phyloP scores from a whole-genome alignment of 805 yeast genomes.

The Huiozyma sinensis region DNA sequence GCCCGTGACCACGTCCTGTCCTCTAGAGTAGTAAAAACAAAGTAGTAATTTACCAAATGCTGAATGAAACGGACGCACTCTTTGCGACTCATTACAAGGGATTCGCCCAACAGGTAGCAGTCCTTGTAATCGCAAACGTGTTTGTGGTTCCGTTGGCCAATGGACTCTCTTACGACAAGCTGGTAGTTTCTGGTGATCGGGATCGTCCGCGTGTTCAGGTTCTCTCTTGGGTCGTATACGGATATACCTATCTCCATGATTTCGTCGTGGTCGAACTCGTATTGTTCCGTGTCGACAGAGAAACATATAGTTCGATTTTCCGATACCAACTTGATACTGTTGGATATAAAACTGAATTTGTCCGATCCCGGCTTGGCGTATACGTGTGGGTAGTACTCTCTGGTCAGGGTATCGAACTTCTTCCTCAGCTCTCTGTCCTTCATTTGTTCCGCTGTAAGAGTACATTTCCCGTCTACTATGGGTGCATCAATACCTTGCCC shows the following conservation, averaged over 20 bases:
- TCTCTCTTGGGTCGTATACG: conserved; percentile 44
- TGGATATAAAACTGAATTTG: conserved; percentile 14
- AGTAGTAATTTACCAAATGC: conserved; percentile 34
- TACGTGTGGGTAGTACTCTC: conserved; percentile 16
- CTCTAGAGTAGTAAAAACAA: conserved; percentile 21
- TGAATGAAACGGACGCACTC: conserved; percentile 34
- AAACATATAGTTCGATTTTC: conserved; percentile 27
- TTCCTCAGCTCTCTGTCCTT: background rate
- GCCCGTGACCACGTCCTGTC: conserved; percentile 25
- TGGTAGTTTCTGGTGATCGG: conserved; percentile 36
- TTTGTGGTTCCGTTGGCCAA: conserved; percentile 35
- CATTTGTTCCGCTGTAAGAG: background rate
- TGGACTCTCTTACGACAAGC: conserved; percentile 36
- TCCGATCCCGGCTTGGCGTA: conserved; percentile 12
- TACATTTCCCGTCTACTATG: too few species aligned
- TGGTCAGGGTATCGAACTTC: background rate
- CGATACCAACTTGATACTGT: conserved; percentile 13
- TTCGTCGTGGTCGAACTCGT: conserved; percentile 32
- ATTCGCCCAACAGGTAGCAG: conserved; percentile 39
- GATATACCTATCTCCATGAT: conserved; percentile 51
- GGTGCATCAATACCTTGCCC: too few species aligned
- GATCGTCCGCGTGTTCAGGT: conserved; percentile 23
- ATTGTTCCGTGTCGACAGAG: conserved; percentile 48
- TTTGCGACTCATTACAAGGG: conserved; percentile 31
- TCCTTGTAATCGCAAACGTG: conserved; percentile 45